Evolutionary conservation across 225 moss, liverwort and hornwort genomes (phyloP).

Genomic region (Bryoerythrophyllum caledonicum): DNA sequence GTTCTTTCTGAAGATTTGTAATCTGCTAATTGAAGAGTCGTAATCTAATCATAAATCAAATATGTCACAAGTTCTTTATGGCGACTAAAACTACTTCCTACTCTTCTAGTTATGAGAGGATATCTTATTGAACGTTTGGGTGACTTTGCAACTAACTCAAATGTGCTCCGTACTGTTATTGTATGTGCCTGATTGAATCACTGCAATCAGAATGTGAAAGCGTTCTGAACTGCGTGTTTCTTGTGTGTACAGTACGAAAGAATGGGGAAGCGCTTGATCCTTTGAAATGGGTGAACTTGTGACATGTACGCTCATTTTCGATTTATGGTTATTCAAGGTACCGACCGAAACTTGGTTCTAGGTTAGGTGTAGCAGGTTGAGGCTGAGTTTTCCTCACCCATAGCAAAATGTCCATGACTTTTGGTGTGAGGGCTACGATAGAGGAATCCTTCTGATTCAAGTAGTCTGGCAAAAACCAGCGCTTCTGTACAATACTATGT

Average conservation of each 20-base stretch:
- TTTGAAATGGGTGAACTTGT: constrained; percentile 72
- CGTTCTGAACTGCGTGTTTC: background rate
- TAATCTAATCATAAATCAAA: background rate
- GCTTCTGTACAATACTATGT: constrained; percentile 2
- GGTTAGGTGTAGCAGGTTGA: constrained; percentile 11
- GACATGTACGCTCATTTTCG: constrained; percentile 21
- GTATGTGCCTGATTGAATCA: background rate
- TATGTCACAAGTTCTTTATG: too few species aligned
- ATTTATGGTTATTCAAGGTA: constrained; percentile 17
- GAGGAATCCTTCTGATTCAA: constrained; percentile 17
- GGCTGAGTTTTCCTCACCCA: background rate
- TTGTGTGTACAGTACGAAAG: constrained; percentile 60
- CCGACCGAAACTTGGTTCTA: constrained; percentile 14
- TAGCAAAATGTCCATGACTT: too few species aligned
- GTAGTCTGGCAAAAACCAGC: constrained; percentile 6
- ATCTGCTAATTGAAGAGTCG: background rate
- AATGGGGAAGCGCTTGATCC: constrained; percentile 85
- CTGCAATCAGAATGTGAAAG: background rate
- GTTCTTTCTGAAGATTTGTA: constrained; percentile 10
- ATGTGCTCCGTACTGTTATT: background rate
- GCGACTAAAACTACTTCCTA: too few species aligned
- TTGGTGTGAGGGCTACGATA: constrained; percentile 9
- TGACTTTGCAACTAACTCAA: too few species aligned
- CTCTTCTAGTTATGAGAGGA: too few species aligned
- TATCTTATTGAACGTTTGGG: too few species aligned